Evolutionary conservation across 768 basidiomycete genomes (phyloP).

Genomic region (Tephrocybe rancida): DNA sequence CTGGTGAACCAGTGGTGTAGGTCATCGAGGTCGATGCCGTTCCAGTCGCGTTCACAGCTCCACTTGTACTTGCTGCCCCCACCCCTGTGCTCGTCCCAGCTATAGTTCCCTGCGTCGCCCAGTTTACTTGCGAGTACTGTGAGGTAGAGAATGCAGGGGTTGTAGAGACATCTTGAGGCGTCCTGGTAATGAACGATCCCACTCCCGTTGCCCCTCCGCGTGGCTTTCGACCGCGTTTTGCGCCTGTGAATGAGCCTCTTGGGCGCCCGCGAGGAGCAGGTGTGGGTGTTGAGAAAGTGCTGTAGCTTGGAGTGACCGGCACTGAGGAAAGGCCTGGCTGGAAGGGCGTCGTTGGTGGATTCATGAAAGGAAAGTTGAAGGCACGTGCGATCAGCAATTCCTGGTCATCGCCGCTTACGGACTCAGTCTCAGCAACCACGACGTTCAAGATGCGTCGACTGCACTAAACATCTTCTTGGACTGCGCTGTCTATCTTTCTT

Average conservation of each 20-base stretch:
- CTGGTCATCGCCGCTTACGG: too few species aligned
- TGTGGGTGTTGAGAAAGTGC: constrained; percentile 7
- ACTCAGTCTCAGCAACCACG: too few species aligned
- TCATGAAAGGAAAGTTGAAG: constrained; percentile 4
- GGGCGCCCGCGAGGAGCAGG: constrained; percentile 30
- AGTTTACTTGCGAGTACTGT: constrained; percentile 9
- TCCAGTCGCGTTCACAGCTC: background rate
- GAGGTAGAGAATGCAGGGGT: background rate
- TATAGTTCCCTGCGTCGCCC: constrained; percentile 8
- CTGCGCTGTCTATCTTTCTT: too few species aligned
- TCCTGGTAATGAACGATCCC: constrained; percentile 1
- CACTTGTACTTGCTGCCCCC: background rate
- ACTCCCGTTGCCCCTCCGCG: constrained; percentile 13
- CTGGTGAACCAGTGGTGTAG: background rate
- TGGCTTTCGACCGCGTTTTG: constrained; percentile 43
- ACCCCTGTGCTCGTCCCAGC: background rate
- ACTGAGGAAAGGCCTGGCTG: background rate
- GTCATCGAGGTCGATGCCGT: background rate
- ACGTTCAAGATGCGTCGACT: too few species aligned
- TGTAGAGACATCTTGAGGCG: background rate
- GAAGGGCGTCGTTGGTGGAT: constrained; percentile 15
- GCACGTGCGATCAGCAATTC: constrained; percentile 9
- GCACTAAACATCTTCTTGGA: background rate
- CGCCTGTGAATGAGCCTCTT: constrained; percentile 31
- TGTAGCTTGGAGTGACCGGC: background rate